phyloP scores from a whole-genome alignment of 371 early-diverging fungal species.

The Rhizopus microsporus region DNA sequence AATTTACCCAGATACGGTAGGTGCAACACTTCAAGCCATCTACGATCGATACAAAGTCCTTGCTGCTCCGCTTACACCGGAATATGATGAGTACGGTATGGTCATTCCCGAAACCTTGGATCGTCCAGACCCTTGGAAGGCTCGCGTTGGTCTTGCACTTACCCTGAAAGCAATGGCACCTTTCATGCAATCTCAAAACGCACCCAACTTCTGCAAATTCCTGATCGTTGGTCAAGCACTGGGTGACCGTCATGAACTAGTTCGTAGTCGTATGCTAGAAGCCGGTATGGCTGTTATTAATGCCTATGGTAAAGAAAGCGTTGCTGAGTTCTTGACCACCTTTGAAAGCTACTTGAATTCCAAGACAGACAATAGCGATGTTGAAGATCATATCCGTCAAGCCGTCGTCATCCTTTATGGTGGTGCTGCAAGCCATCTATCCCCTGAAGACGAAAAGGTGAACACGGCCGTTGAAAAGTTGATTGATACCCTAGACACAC shows the following conservation, averaged over 20 bases:
- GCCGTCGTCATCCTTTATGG: slow-evolving; percentile 92
- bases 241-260: slow-evolving; percentile 81
- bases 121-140: slow-evolving; percentile 78
- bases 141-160: slow-evolving; percentile 81
- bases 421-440: slow-evolving; percentile 86
- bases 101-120: slow-evolving; percentile 84
- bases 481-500: slow-evolving; percentile 88
- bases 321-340: slow-evolving; percentile 66
- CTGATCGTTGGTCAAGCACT: slow-evolving; percentile 82
- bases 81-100: slow-evolving; percentile 91
- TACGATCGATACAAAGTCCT: slow-evolving; percentile 60
- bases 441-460: slow-evolving; percentile 72
- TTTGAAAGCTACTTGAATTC: slow-evolving; percentile 80
- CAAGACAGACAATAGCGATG: slow-evolving; percentile 59
- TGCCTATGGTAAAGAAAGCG: slow-evolving; percentile 68
- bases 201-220: slow-evolving; percentile 70
- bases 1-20: slow-evolving; percentile 51
- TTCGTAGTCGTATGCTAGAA: slow-evolving; percentile 84
- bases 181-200: slow-evolving; percentile 53
- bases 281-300: slow-evolving; percentile 83
- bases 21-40: slow-evolving; percentile 50
- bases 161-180: slow-evolving; percentile 76
- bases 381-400: slow-evolving; percentile 84
- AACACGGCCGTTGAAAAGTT: slow-evolving; percentile 82
- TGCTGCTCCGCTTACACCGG: slow-evolving; percentile 80